Percentiles rank a stretch among this genome's conserved stretches.
Evolutionary conservation across 148 eudicot species (phyloP).

Genomic region (Silene conica): DNA sequence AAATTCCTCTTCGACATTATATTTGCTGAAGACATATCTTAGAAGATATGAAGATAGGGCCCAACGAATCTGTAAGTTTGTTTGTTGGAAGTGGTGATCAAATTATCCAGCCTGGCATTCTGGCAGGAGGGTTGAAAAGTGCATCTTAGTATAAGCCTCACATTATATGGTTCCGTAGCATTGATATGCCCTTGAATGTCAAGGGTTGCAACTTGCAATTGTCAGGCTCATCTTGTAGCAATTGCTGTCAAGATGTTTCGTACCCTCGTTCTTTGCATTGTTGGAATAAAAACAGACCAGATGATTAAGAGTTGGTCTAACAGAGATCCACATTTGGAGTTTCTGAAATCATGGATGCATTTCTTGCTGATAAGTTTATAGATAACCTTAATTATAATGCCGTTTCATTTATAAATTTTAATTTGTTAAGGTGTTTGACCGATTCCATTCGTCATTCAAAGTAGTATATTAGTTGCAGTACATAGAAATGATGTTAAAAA

Average conservation of each 20-base stretch:
- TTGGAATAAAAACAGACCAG: not conserved
- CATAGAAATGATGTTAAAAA: not conserved
- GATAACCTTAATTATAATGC: not conserved
- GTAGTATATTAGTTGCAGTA: not conserved
- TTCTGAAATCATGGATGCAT: not conserved
- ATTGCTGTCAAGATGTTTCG: not conserved
- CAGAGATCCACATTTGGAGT: not conserved
- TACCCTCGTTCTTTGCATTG: not conserved
- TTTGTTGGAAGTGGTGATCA: not conserved
- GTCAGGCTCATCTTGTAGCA: not conserved
- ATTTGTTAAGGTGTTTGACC: not conserved
- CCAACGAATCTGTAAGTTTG: not conserved
- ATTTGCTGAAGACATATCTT: constrained; percentile 60
- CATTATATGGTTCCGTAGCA: not conserved
- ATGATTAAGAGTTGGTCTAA: not conserved
- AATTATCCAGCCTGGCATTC: not conserved
- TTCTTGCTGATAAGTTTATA: not conserved
- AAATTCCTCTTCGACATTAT: constrained; percentile 52
- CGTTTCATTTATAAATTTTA: not conserved
- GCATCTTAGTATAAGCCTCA: not conserved
- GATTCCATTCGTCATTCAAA: not conserved
- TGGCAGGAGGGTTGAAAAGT: not conserved
- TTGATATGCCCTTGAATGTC: not conserved
- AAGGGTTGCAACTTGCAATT: not conserved
- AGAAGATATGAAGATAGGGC: constrained; percentile 14